Percentiles rank a stretch among this genome's conserved stretches.
Evolutionary conservation across 2,329 filamentous ascomycete genomes (phyloP).

Genomic region (Clarireedia hainanense): DNA sequence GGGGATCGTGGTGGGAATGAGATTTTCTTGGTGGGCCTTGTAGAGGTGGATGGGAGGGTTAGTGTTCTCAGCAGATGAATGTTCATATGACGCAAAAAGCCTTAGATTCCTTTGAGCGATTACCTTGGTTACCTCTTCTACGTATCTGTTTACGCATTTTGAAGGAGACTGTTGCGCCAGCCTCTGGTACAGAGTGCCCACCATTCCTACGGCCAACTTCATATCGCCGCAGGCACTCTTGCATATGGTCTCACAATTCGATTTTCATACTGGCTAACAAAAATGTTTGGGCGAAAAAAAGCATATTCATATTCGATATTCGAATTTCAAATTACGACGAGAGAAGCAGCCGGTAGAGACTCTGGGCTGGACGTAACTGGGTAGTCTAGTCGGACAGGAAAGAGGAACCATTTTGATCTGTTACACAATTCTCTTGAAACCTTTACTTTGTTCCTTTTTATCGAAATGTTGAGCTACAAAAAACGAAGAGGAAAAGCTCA

Average conservation of each 20-base stretch:
- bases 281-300: slow-evolving; percentile 2
- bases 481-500: background rate
- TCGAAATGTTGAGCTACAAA: background rate
- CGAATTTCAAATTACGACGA: background rate
- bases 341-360: slow-evolving; percentile 6
- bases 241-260: slow-evolving; percentile 22
- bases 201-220: slow-evolving; percentile 20
- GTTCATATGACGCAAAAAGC: slow-evolving; percentile 22
- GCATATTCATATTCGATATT: background rate
- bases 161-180: slow-evolving; percentile 11
- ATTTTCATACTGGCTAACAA: slow-evolving; percentile 11
- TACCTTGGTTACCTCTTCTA: slow-evolving; percentile 23
- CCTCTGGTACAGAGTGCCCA: slow-evolving; percentile 20
- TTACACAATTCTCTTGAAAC: slow-evolving; percentile 17
- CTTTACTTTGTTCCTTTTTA: slow-evolving; percentile 8
- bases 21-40: slow-evolving; percentile 16
- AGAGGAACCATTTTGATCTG: slow-evolving; percentile 27
- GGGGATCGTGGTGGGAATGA: background rate
- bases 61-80: slow-evolving; percentile 26
- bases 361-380: background rate
- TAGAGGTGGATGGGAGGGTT: slow-evolving; percentile 8
- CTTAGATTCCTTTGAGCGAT: slow-evolving; percentile 22
- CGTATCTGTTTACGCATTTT: slow-evolving; percentile 19
- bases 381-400: slow-evolving; percentile 12
- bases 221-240: slow-evolving; percentile 23